Conservation (phyloP, 805 yeast genomes). For the Saccharomycopsis synnaedendra region DNA sequence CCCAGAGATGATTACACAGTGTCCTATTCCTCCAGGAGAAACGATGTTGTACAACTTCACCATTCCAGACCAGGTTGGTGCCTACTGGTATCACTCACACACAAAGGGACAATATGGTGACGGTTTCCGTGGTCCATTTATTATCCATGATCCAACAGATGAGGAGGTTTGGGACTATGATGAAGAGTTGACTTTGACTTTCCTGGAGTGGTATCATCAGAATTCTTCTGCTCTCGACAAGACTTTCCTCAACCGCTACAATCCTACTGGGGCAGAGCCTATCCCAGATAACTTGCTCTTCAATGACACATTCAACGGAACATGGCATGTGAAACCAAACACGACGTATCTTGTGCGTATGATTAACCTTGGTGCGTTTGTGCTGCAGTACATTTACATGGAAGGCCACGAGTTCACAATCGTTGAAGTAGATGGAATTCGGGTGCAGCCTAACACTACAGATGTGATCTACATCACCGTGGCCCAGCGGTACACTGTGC, state of each 20-base stretch:
- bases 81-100: constrained; percentile 98
- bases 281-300: constrained; percentile 72
- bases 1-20: constrained; percentile 77
- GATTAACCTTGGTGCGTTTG: constrained; percentile 82
- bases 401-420: constrained; percentile 82
- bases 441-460: constrained; percentile 66
- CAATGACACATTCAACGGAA: constrained; percentile 68
- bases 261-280: constrained; percentile 98
- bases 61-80: constrained; percentile 69
- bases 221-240: constrained; percentile 36
- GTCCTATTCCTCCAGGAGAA: constrained; percentile 80
- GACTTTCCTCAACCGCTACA: constrained; percentile 54
- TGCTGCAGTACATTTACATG: constrained; percentile 78
- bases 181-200: constrained; percentile 57
- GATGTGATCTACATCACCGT: constrained; percentile 67
- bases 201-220: constrained; percentile 85
- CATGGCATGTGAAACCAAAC: constrained; percentile 75
- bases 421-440: constrained; percentile 87
- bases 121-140: constrained; percentile 74
- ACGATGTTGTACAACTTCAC: constrained; percentile 80
- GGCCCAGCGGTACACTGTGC: constrained; percentile 84
- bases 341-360: constrained; percentile 76
- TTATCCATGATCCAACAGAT: constrained; percentile 57
- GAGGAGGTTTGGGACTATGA: constrained; percentile 52
- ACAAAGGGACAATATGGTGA: constrained; percentile 85